A percentile compares a stretch with the other conserved stretches of the same genome.
Evolutionary conservation across 176 grass and related monocot species (phyloP).

Genomic region (Aegilops longissima): DNA sequence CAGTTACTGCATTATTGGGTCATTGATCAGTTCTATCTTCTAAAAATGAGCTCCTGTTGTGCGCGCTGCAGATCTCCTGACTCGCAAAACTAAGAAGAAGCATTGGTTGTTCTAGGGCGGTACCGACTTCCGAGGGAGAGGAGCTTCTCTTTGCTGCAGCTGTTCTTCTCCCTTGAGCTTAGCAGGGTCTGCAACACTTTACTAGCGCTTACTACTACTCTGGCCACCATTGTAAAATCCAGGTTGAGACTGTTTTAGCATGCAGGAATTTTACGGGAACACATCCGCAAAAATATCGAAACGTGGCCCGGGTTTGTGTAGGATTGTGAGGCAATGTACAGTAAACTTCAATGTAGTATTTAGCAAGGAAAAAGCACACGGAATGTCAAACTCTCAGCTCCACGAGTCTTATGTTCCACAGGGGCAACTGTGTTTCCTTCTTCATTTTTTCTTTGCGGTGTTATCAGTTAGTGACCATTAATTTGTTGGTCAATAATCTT

Average conservation of each 20-base stretch:
- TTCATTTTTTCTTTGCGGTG: no score
- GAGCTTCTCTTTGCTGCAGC: not conserved
- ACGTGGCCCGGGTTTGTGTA: not conserved
- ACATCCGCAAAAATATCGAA: not conserved
- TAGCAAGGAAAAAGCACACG: slow-evolving; percentile 1
- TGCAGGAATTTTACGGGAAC: not conserved
- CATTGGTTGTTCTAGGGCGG: slow-evolving; percentile 74
- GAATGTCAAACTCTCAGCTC: slow-evolving; percentile 4
- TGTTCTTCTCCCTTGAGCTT: not conserved
- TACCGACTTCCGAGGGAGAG: not conserved
- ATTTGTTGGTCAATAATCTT: no score
- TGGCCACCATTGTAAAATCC: not conserved
- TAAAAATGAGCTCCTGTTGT: not conserved
- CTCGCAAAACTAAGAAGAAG: slow-evolving; percentile 72
- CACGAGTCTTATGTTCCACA: not conserved
- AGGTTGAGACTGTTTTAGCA: not conserved
- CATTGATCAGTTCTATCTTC: not conserved
- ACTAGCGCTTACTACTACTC: not conserved
- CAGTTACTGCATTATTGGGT: not conserved
- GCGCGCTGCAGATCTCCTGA: slow-evolving; percentile 56
- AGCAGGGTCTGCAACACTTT: not conserved
- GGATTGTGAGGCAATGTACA: slow-evolving; percentile 33
- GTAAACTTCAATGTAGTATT: slow-evolving; percentile 1
- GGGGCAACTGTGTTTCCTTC: no score
- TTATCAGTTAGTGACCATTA: no score